A percentile compares a stretch with the other conserved stretches of the same genome.
Conservation (phyloP, 2,329 filamentous ascomycete genomes). For the Clonostachys byssicola region DNA sequence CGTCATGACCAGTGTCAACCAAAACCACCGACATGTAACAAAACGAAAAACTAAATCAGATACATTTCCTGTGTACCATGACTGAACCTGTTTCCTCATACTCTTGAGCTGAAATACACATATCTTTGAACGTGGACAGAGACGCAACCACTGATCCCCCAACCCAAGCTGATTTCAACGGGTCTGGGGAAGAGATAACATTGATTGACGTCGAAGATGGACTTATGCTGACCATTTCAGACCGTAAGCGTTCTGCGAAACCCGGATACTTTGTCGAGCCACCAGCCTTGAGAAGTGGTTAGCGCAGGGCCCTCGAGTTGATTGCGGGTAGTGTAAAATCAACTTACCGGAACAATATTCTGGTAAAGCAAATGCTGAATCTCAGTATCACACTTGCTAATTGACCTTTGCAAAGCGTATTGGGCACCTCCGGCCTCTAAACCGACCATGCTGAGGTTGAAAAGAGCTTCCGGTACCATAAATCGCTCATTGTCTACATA, state of each 20-base stretch:
- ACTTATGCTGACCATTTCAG: slow-evolving; percentile 99
- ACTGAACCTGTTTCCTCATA: slow-evolving; percentile 99
- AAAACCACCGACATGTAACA: no score
- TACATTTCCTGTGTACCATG: slow-evolving; percentile 99
- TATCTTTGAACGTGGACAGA: slow-evolving; percentile 99
- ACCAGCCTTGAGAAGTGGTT: slow-evolving; percentile 69
- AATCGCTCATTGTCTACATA: slow-evolving; percentile 99
- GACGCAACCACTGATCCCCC: slow-evolving; percentile 99
- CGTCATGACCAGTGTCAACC: no score
- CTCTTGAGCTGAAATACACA: slow-evolving; percentile 99
- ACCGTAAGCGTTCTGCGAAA: slow-evolving; percentile 99
- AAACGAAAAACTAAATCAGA: slow-evolving; percentile 57
- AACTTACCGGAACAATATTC: slow-evolving; percentile 99
- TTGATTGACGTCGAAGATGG: slow-evolving; percentile 99
- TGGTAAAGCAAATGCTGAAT: slow-evolving; percentile 99
- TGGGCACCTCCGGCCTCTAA: slow-evolving; percentile 98
- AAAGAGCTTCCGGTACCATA: slow-evolving; percentile 98
- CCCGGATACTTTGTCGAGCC: slow-evolving; percentile 99
- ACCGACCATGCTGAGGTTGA: slow-evolving; percentile 97
- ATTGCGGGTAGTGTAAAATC: not conserved
- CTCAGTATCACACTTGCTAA: slow-evolving; percentile 99
- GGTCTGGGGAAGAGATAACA: slow-evolving; percentile 99
- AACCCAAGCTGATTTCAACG: slow-evolving; percentile 99
- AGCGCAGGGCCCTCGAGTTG: slow-evolving; percentile 12
- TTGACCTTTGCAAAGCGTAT: slow-evolving; percentile 99